These are phyloP conservation scores for Gamsiella multidivaricata DNA, from an alignment of 192 early-diverging fungal species.

Conservation along the genomic window DNA sequence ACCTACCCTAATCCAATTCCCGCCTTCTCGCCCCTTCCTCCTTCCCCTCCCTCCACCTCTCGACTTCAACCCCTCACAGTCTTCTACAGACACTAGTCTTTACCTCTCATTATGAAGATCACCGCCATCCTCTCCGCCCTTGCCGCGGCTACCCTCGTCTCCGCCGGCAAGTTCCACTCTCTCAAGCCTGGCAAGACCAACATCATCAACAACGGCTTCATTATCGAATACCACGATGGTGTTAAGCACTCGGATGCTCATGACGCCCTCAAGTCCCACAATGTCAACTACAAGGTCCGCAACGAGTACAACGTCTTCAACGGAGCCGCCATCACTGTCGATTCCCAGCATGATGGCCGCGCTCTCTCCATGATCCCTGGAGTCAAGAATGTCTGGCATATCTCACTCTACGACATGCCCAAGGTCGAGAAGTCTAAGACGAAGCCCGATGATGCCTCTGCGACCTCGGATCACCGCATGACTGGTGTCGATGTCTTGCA, in stretches of 20 bases:
- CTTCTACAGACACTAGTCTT: slow-evolving; percentile 17
- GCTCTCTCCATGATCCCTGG: slow-evolving; percentile 37
- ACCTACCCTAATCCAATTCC: too few relatives aligned
- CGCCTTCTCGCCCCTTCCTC: background rate
- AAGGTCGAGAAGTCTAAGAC: slow-evolving; percentile 24
- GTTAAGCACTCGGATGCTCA: slow-evolving; percentile 20
- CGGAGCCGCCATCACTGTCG: slow-evolving; percentile 57
- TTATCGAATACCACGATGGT: slow-evolving; percentile 36
- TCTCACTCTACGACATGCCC: slow-evolving; percentile 44
- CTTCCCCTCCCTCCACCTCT: background rate
- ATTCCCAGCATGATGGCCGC: slow-evolving; percentile 32
- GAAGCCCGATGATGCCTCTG: slow-evolving; percentile 22
- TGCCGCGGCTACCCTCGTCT: slow-evolving; percentile 47
- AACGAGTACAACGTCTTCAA: slow-evolving; percentile 62
- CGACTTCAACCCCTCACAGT: slow-evolving; percentile 21
- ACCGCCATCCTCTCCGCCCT: slow-evolving; percentile 40
- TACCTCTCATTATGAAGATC: slow-evolving; percentile 29
- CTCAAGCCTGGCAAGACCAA: slow-evolving; percentile 1
- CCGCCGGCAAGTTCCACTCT: slow-evolving; percentile 46
- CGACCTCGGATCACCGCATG: slow-evolving; percentile 49
- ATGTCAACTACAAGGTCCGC: slow-evolving; percentile 43
- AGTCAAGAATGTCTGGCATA: slow-evolving; percentile 60
- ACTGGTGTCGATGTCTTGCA: slow-evolving; percentile 57
- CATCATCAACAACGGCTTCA: slow-evolving; percentile 25
- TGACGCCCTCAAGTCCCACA: slow-evolving; percentile 22